These are phyloP conservation scores for Carpinus viminea DNA, from an alignment of 306 rosid genomes.

Conservation along the genomic window DNA sequence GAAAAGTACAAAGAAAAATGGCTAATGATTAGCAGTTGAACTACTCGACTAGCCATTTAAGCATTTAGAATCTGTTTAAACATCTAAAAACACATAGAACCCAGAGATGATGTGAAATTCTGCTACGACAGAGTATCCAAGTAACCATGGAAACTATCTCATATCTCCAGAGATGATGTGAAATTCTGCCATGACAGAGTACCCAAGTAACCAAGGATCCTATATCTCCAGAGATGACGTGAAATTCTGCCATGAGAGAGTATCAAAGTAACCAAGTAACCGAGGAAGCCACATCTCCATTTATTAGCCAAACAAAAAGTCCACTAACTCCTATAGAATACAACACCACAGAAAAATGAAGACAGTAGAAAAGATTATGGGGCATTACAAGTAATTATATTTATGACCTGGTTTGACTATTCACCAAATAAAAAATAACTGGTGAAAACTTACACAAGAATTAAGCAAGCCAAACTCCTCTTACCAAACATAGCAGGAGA, in stretches of 20 bases:
- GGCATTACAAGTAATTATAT: neutral
- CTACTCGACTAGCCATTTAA: neutral
- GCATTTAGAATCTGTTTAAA: neutral
- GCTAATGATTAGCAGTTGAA: neutral
- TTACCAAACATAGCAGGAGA: conserved; percentile 21
- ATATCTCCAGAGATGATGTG: neutral
- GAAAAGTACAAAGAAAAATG: neutral
- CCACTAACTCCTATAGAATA: conserved; percentile 9
- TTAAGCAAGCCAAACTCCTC: conserved; percentile 6
- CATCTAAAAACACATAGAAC: neutral
- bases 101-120: neutral
- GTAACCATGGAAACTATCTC: neutral
- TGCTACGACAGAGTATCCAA: conserved; percentile 6
- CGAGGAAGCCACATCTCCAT: conserved; percentile 29
- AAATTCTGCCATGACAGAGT: conserved; percentile 14
- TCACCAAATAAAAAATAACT: neutral
- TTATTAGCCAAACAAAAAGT: conserved; percentile 24
- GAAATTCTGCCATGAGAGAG: conserved; percentile 13
- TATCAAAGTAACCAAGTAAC: neutral
- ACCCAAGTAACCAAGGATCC: neutral
- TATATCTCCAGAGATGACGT: neutral
- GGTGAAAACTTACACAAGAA: neutral
- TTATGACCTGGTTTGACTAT: neutral
- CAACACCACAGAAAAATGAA: neutral
- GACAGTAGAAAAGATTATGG: neutral